Percentiles rank a stretch among this genome's conserved stretches.
phyloP scores from a whole-genome alignment of 2,329 filamentous ascomycete genomes.

The Bipolaris oryzae region DNA sequence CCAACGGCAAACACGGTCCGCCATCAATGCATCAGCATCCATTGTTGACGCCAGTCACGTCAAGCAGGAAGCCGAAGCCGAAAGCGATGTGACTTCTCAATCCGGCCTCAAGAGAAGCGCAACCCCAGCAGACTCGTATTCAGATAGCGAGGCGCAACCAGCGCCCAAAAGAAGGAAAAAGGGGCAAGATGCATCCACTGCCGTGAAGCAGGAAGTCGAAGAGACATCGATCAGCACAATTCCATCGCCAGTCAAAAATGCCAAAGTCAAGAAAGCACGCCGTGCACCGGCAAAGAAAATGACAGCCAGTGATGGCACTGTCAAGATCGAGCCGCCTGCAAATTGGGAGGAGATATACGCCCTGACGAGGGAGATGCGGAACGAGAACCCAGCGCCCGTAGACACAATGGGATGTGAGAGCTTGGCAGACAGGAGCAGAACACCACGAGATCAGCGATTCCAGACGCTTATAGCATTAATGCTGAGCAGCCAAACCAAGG shows the following conservation, averaged over 20 bases:
- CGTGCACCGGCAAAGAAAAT: constrained; percentile 46
- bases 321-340: constrained; percentile 66
- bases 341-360: constrained; percentile 86
- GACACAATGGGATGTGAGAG: constrained; percentile 97
- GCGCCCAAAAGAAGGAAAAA: constrained; percentile 56
- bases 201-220: constrained; percentile 43
- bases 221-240: constrained; percentile 23
- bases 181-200: constrained; percentile 38
- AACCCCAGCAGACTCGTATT: constrained; percentile 32
- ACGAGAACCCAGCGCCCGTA: constrained; percentile 75
- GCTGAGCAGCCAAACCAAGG: constrained; percentile 92
- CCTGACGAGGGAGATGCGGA: constrained; percentile 78
- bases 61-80: constrained; percentile 17
- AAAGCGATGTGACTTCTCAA: constrained; percentile 9
- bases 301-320: constrained; percentile 32
- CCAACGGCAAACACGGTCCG: constrained; percentile 42
- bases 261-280: constrained; percentile 44
- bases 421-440: constrained; percentile 63
- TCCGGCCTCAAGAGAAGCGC: constrained; percentile 45
- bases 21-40: constrained; percentile 28
- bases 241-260: constrained; percentile 33
- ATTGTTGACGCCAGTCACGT: constrained; percentile 15
- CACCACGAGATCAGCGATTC: constrained; percentile 69
- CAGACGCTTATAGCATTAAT: constrained; percentile 88
- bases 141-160: constrained; percentile 27